Conservation (phyloP, 164 flowering plant genomes). For the Annona squamosa region DNA sequence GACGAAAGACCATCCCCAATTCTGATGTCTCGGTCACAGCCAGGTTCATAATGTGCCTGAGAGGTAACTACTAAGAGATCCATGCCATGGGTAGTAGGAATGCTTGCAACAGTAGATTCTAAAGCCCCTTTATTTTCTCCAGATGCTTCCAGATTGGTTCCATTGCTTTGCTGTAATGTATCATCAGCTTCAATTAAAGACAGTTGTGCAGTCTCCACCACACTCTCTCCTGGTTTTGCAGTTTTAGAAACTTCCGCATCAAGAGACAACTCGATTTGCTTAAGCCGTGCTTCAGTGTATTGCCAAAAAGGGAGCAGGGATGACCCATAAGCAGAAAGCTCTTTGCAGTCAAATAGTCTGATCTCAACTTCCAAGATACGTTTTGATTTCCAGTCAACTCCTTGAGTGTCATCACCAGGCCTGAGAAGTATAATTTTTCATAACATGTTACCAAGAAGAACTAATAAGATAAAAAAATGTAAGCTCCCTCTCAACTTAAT, state of each 20-base stretch:
- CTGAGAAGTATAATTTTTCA: constrained; percentile 22
- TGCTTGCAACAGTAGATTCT: constrained; percentile 11
- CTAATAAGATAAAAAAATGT: neutral
- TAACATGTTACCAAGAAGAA: constrained; percentile 1
- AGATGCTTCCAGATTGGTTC: constrained; percentile 20
- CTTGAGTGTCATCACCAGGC: constrained; percentile 21
- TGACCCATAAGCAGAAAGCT: constrained; percentile 51
- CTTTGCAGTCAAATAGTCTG: constrained; percentile 69
- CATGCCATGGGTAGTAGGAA: constrained; percentile 8
- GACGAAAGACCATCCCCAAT: constrained; percentile 11
- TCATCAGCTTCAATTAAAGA: constrained; percentile 11
- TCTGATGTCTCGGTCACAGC: constrained; percentile 2
- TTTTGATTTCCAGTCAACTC: constrained; percentile 32
- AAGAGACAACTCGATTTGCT: constrained; percentile 41
- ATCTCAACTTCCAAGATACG: constrained; percentile 58
- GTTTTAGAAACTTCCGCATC: constrained; percentile 26
- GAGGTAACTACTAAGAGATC: constrained; percentile 6
- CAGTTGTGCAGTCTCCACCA: constrained; percentile 13
- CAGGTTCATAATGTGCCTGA: constrained; percentile 2
- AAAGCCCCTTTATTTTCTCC: constrained; percentile 8
- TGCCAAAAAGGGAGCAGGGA: constrained; percentile 81
- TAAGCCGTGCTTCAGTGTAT: constrained; percentile 61
- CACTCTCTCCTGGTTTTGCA: constrained; percentile 23
- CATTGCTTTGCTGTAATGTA: constrained; percentile 13
- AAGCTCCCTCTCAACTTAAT: neutral